Base-by-base conservation (phyloP, 2,329 filamentous ascomycete species). In the Alternaria viburni region DNA sequence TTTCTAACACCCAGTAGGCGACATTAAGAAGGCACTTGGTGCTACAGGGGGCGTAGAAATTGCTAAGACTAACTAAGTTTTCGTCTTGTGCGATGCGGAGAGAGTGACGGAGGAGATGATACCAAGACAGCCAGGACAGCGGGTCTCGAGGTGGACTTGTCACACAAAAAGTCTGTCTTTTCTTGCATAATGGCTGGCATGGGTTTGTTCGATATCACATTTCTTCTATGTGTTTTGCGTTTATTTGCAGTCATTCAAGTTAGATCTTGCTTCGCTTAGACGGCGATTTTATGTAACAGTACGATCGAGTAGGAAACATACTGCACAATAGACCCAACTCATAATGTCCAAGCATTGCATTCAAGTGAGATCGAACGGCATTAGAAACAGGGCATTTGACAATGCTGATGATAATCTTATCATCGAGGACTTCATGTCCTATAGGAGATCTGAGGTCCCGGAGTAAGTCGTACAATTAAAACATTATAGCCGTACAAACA, bases 11-110 rank as follows among this genome's bases (percentile, higher is more conserved):
- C n/a, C n/a, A n/a, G n/a, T n/a, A 41, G 36, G 91, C 58, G 66
- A 72, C 7, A 62, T 65, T 23, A 65, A 65, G 59, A 62, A 62
- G 55, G 81, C 73, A 0, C 81, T 93, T 5, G 90, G 90, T 59
- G 92, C 91, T 55, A 88, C 86, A 13, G 90, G 90, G n/a, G 91
- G 91, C 82, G 73, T 78, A 25, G 75, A 77, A 55, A 75, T 77
- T 44, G 55, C 73, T 12, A 76, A 78, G 66, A 77, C 67, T 2
- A 68, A 61, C 59, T 67, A 65, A 58, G 8, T 25, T 28, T 45
- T 57, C 23, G 36, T 58, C 45, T 43, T 10, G 13, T 21, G 36
- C 15, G 47, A 49, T 62, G 61, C 8, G 49, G 49, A 17, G 47
- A 57, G 61, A 47, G 56, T 54, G 58, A 26, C 57, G 57, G 32